Base-by-base conservation (phyloP, 1,284 basidiomycete genomes). In the Ceratobasidium sp. region DNA sequence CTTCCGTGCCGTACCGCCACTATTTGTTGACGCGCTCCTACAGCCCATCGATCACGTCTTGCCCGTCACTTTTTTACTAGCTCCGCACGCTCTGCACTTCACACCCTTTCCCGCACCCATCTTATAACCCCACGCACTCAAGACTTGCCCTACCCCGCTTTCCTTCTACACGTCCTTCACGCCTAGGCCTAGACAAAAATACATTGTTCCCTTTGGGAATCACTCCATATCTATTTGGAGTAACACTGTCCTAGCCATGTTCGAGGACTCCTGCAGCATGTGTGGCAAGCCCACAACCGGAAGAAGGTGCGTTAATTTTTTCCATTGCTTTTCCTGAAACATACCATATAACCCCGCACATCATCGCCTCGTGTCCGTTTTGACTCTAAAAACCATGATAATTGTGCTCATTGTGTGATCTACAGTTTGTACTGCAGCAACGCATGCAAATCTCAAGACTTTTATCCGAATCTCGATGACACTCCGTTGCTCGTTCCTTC, bases 391-490 rank as follows among this genome's bases (percentile, higher is more conserved):
- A 22, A 48, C 19, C 51, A 22, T 47, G 67, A 47, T 17, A 36
- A 48, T 36, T 44, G 41, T 60, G 57, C 69, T 72, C 56, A 72
- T 72, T 31, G 22, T 1, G n/a, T 62, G 69, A 72, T 72, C 57
- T 72, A 27, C 73, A 78, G 77, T 56, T 50, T 78, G 1, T 94
- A 93, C 82, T 94, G 92, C 84, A 90, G 89, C 81, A 88, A 90
- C 80, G 87, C 88, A 78, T 94, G 92, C 81, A 87, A 90, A 80
- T 76, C 76, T 45, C 73, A 62, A 50, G 74, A 57, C 74, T 75
- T 51, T 69, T 67, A 65, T 33, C 75, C 44, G 44, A 72, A 48
- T n/a, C 74, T 75, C 33, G 66, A 72, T 54, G 65, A 65, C 19
- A 66, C 63, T 8, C 72, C 72, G 0, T 47, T 74, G 41, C 56